Conservation (phyloP, 192 early-diverging fungal genomes). For the Radiomyces spectabilis region DNA sequence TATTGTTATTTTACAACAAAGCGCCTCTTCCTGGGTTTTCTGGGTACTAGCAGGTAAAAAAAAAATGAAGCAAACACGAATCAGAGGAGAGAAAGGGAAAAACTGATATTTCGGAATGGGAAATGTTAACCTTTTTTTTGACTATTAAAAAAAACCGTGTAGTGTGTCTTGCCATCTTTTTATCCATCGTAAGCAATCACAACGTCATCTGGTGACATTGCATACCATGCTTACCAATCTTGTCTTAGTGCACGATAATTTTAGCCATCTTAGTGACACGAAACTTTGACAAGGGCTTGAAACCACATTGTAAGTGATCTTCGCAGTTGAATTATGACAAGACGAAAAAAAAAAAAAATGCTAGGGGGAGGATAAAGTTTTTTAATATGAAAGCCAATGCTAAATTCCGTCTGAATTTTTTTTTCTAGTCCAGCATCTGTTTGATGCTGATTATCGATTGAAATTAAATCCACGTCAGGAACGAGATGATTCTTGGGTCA, state of each 20-base stretch:
- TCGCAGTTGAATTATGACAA: too few relatives aligned
- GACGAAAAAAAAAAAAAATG: background rate
- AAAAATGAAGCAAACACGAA: background rate
- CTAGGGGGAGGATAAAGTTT: background rate
- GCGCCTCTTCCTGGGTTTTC: slow-evolving; percentile 9
- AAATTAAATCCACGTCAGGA: background rate
- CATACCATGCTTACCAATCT: too few relatives aligned
- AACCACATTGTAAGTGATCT: slow-evolving; percentile 17
- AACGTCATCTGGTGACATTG: background rate
- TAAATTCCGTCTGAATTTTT: too few relatives aligned
- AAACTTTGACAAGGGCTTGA: slow-evolving; percentile 20
- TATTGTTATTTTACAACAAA: slow-evolving; percentile 12
- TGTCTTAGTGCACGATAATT: slow-evolving; percentile 5
- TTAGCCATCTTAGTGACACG: background rate
- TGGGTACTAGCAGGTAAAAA: slow-evolving; percentile 16
- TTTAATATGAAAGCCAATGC: too few relatives aligned
- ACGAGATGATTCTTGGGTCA: slow-evolving; percentile 5
- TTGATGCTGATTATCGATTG: background rate
- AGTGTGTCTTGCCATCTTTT: slow-evolving; percentile 10
- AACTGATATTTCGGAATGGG: background rate
- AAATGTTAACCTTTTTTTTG: background rate
- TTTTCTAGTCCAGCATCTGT: slow-evolving; percentile 3
- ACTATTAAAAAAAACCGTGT: too few relatives aligned
- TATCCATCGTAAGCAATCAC: slow-evolving; percentile 9
- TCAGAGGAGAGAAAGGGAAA: background rate